Conservation (phyloP, 179 eudicot species). For the Silene noctiflora region DNA sequence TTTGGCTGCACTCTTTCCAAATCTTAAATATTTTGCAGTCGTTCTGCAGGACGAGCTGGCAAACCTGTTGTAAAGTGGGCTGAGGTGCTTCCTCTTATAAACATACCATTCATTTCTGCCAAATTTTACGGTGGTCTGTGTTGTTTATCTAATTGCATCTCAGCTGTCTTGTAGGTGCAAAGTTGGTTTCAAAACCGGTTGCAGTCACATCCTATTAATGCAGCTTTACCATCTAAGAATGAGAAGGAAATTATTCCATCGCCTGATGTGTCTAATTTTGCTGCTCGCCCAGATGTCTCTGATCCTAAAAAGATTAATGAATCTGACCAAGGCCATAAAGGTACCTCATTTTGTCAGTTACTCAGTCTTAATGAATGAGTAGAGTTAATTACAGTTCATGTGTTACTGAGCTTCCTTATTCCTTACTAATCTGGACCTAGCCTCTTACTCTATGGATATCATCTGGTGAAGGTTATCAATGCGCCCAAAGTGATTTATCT, state of each 20-base stretch:
- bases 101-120: constrained; percentile 9
- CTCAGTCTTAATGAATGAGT: constrained; percentile 2
- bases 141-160: constrained; percentile 15
- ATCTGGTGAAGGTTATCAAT: neutral
- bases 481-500: neutral
- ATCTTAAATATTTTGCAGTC: constrained; percentile 42
- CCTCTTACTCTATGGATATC: neutral
- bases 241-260: constrained; percentile 22
- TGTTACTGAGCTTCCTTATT: neutral
- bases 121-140: neutral
- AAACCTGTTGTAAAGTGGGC: constrained; percentile 70
- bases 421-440: neutral
- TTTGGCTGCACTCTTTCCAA: neutral
- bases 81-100: constrained; percentile 43
- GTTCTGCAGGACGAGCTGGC: constrained; percentile 75
- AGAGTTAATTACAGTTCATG: constrained; percentile 1
- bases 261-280: constrained; percentile 25
- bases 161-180: constrained; percentile 48
- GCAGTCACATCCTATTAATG: constrained; percentile 31
- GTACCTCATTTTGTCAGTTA: constrained; percentile 21
- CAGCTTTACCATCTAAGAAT: constrained; percentile 32
- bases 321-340: constrained; percentile 29
- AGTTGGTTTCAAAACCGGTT: constrained; percentile 59
- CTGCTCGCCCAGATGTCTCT: constrained; percentile 29
- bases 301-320: constrained; percentile 27